Conservation (phyloP, 2,329 filamentous ascomycete genomes). For the Helicocarpus griseus region DNA sequence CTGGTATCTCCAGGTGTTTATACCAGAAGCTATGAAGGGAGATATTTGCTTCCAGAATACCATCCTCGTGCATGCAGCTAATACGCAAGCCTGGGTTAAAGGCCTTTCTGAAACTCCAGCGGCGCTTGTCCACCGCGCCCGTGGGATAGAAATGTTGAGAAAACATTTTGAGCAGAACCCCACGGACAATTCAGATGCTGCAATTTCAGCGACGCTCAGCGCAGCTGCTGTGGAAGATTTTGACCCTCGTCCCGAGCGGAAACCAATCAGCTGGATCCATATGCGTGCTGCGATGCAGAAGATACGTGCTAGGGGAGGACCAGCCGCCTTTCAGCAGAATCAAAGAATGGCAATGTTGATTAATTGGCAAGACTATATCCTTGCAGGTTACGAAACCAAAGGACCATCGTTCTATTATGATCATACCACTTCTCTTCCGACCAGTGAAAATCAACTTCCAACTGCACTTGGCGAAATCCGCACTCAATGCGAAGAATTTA, state of each 20-base stretch:
- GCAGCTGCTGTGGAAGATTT: slow-evolving; percentile 32
- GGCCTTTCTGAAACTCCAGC: slow-evolving; percentile 23
- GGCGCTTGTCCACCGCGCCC: slow-evolving; percentile 24
- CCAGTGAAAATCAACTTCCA: not conserved
- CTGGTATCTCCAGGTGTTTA: slow-evolving; percentile 30
- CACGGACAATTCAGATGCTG: slow-evolving; percentile 27
- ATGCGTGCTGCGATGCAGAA: slow-evolving; percentile 31
- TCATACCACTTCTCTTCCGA: not conserved
- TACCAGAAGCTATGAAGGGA: slow-evolving; percentile 33
- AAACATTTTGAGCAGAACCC: slow-evolving; percentile 24
- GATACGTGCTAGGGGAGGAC: slow-evolving; percentile 29
- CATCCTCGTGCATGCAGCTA: slow-evolving; percentile 30
- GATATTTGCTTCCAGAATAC: slow-evolving; percentile 29
- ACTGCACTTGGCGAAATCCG: slow-evolving; percentile 20
- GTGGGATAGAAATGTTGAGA: slow-evolving; percentile 25
- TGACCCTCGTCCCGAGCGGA: slow-evolving; percentile 28
- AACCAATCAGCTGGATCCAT: slow-evolving; percentile 30
- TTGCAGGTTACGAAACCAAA: slow-evolving; percentile 29
- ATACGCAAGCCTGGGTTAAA: slow-evolving; percentile 28
- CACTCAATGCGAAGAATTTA: slow-evolving; percentile 28
- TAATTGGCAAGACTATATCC: slow-evolving; percentile 34
- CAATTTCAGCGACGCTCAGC: slow-evolving; percentile 30
- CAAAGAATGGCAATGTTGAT: slow-evolving; percentile 30
- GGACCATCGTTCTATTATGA: slow-evolving; percentile 28
- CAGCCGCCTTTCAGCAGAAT: slow-evolving; percentile 26